phyloP scores from a whole-genome alignment of 2,329 filamentous ascomycete genomes.

The Verticillium zaregamsianum region DNA sequence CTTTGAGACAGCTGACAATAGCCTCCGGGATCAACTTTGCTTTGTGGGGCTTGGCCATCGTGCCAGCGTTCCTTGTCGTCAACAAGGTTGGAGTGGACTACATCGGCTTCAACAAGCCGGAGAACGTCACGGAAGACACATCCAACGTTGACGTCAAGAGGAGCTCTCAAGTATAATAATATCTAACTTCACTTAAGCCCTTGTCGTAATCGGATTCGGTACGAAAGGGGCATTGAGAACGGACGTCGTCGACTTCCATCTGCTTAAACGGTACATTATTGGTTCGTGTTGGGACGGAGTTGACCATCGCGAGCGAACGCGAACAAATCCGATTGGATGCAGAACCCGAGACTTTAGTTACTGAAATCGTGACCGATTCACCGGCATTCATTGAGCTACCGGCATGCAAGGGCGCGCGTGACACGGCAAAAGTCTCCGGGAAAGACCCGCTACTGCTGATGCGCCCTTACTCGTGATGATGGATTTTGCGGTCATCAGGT shows the following conservation, averaged over 20 bases:
- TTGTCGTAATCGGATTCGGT: too few species aligned
- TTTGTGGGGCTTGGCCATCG: constrained; percentile 9
- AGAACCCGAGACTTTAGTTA: too few species aligned
- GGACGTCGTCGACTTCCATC: too few species aligned
- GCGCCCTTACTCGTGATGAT: background rate
- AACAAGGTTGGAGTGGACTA: constrained; percentile 2
- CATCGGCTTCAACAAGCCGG: background rate
- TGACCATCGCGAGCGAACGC: too few species aligned
- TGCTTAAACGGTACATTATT: background rate
- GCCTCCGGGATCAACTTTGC: constrained; percentile 14
- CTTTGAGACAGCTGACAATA: constrained; percentile 4
- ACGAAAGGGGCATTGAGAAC: too few species aligned
- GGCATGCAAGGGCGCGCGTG: too few species aligned
- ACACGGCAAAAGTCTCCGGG: too few species aligned
- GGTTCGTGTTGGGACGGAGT: background rate
- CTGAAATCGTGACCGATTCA: too few species aligned
- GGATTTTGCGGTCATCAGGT: too few species aligned
- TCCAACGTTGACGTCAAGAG: background rate
- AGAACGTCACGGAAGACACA: background rate
- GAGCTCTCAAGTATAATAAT: background rate
- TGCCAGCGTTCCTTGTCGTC: constrained; percentile 12
- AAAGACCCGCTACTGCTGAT: background rate
- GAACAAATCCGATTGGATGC: too few species aligned
- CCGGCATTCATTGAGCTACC: too few species aligned
- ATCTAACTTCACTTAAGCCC: too few species aligned